Percentiles rank a stretch among this genome's conserved stretches.
phyloP scores from a whole-genome alignment of 306 rosid species.

The Citrullus mucosospermus region DNA sequence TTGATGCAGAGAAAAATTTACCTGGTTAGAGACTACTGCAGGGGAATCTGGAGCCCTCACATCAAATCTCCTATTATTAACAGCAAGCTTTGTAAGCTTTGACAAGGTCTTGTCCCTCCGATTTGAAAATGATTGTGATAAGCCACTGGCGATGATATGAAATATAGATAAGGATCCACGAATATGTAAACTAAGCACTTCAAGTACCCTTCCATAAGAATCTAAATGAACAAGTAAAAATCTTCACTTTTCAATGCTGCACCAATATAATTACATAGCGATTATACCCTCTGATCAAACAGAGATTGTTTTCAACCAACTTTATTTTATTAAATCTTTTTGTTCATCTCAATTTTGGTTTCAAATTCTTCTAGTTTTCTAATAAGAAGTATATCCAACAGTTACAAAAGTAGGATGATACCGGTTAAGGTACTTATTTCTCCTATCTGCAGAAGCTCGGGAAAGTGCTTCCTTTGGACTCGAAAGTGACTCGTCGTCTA shows the following conservation, averaged over 20 bases:
- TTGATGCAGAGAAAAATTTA: slow-evolving; percentile 19
- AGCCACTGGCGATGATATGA: slow-evolving; percentile 30
- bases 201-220: not conserved
- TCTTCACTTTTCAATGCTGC: not conserved
- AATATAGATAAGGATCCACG: not conserved
- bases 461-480: slow-evolving; percentile 99
- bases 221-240: not conserved
- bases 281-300: not conserved
- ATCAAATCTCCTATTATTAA: slow-evolving; percentile 58
- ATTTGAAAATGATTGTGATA: slow-evolving; percentile 60
- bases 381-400: not conserved
- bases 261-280: not conserved
- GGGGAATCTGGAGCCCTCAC: slow-evolving; percentile 68
- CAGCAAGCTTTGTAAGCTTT: slow-evolving; percentile 70
- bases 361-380: not conserved
- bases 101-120: slow-evolving; percentile 62
- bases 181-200: not conserved
- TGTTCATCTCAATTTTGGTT: not conserved
- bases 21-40: slow-evolving; percentile 59
- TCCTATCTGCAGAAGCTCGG: slow-evolving; percentile 87
- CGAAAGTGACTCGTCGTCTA: slow-evolving; percentile 64
- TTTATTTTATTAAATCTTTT: not conserved
- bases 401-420: slow-evolving; percentile 9
- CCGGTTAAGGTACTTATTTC: slow-evolving; percentile 78
- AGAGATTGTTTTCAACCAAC: not conserved